A percentile compares a stretch with the other conserved stretches of the same genome.
Conservation (phyloP, 2,329 filamentous ascomycete species). For the Xylogone sp. region DNA sequence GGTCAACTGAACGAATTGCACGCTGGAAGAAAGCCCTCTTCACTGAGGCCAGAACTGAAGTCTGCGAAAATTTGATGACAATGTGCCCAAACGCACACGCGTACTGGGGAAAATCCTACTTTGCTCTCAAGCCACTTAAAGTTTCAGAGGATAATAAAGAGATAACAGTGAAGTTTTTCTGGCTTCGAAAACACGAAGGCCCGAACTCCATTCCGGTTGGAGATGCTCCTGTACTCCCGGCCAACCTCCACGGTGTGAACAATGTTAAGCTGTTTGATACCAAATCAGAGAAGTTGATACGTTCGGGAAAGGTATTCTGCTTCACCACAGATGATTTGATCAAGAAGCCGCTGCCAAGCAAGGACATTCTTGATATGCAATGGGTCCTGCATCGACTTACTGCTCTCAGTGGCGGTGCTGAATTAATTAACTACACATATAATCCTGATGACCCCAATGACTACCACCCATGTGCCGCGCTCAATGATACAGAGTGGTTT, state of each 20-base stretch:
- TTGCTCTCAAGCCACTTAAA: slow-evolving; percentile 11
- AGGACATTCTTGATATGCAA: slow-evolving; percentile 9
- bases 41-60: no score
- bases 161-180: slow-evolving; percentile 10
- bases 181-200: slow-evolving; percentile 4
- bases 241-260: slow-evolving; percentile 5
- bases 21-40: slow-evolving; percentile 8
- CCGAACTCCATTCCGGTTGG: background rate
- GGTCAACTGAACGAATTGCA: slow-evolving; percentile 10
- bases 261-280: background rate
- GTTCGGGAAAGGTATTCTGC: slow-evolving; percentile 4
- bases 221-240: slow-evolving; percentile 4
- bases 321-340: slow-evolving; percentile 9
- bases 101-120: slow-evolving; percentile 1
- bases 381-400: slow-evolving; percentile 11
- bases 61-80: background rate
- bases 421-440: no score
- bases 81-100: no score
- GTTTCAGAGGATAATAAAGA: slow-evolving; percentile 9
- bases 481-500: no score
- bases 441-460: no score
- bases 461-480: no score
- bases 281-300: background rate
- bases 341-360: slow-evolving; percentile 9
- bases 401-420: background rate